Evolutionary conservation across 495 filamentous ascomycete genomes (phyloP), one percentile per base, ranked within the genome.

Genomic region (Aspergillus leporis): DNA sequence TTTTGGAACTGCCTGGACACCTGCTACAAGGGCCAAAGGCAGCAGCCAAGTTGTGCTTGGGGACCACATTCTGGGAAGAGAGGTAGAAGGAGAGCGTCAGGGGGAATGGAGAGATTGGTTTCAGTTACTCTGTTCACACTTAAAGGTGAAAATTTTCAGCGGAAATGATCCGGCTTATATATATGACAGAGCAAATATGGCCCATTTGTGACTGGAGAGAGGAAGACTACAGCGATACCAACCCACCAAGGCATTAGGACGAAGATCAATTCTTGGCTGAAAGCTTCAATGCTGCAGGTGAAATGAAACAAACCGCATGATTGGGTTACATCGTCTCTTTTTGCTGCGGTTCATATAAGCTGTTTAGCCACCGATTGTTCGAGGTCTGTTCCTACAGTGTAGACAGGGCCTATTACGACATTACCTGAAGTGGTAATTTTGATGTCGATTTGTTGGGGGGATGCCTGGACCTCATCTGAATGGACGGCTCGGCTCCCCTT

Each of bases 1-100:
- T 10, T 58, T 49, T 3, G 56, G 23, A 1, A 45, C 9, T 2
- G 48, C 56, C 34, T 58, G 47, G 18, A 34, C 56, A 25, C 14
- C 28, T n/a, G 46, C 30, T 10, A 32, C 49, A 2, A 58, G 19
- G 13, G 38, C 6, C 19, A 49, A 22, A 31, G 50, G 19, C 31
- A 56, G 31, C 18, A 56, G 19, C 55, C 55, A 56, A 14, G 55
- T 22, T 22, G 19, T 21, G 19, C 43, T 47, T 47, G 43, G 13
- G 13, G 23, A 23, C 43, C 43, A 47, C 43, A 47, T 47, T 6
- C 18, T 13, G 19, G 12, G 0, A 14, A 10, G 18, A n/a, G 3
- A 19, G 5, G 19, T 47, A 47, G 6, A 28, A 28, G 0, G 43
- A 47, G 12, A 47, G 34, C 34, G 6, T 13, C 9, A 13, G 13